Evolutionary conservation across 2,329 filamentous ascomycete species (phyloP).

Genomic region (Ophiognomonia clavigignenti-juglandacearum): DNA sequence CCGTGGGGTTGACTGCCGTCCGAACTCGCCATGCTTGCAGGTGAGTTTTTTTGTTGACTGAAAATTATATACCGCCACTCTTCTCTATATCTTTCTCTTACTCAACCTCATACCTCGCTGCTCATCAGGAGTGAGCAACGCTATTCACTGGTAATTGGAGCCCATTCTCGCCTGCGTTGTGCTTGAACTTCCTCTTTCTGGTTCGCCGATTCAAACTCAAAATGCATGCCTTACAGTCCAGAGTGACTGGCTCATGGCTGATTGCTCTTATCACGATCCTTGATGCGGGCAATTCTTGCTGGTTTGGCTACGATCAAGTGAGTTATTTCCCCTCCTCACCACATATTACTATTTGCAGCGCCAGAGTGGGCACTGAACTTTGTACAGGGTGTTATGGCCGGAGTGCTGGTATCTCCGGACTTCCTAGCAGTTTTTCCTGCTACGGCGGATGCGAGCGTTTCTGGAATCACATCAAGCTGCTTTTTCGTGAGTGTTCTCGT

Average conservation of each 20-base stretch:
- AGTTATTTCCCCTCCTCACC: background rate
- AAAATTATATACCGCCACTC: no score
- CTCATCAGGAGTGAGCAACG: no score
- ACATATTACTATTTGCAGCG: background rate
- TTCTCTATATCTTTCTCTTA: no score
- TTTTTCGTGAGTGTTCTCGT: conserved; percentile 27
- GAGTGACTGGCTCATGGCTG: conserved; percentile 13
- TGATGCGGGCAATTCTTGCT: conserved; percentile 15
- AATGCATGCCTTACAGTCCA: conserved; percentile 6
- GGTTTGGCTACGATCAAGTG: conserved; percentile 17
- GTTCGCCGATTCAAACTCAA: no score
- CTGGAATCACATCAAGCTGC: conserved; percentile 38
- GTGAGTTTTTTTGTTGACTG: no score
- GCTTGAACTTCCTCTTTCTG: no score
- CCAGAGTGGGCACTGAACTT: background rate
- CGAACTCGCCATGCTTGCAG: no score
- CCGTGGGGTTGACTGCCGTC: no score
- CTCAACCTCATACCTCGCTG: no score
- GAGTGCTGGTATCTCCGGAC: conserved; percentile 35
- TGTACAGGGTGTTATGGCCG: conserved; percentile 36
- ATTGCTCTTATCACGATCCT: conserved; percentile 14
- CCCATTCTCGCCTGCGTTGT: no score
- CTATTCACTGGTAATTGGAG: no score
- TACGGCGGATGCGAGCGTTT: conserved; percentile 33
- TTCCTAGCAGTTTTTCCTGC: conserved; percentile 34